Base-by-base conservation (phyloP, 768 basidiomycete species). In the Trametes sanguinea region DNA sequence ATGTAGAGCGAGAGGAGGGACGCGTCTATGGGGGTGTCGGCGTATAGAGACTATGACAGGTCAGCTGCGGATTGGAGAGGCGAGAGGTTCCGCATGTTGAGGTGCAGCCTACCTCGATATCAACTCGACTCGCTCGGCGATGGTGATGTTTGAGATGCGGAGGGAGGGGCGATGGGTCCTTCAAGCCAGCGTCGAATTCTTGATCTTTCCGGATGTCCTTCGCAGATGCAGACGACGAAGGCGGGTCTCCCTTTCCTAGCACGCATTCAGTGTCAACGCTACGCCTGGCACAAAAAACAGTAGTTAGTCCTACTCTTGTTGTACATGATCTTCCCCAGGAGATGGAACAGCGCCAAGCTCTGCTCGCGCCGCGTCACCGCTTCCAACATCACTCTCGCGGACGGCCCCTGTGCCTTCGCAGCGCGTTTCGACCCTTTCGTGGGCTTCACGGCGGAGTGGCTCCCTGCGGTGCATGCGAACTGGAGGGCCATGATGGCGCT, bases 401-500 rank as follows among this genome's bases (percentile, higher is more conserved):
- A 50, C 1, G 67, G 66, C n/a, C 66, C 51, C 58, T 68, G 60
- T 14, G 67, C 71, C 45, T 67, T 73, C 60, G 65, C 69, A 6
- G 27, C 61, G 74, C 76, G 76, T 75, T 77, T 63, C 6, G 46
- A n/a, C 1, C 53, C 48, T 32, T 63, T 60, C 5, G 27, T n/a
- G 1, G 43, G 32, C 32, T 62, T 45, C 16, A 6, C 30, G 16
- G 50, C 6, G 1, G 39, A 69, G 14, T 67, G 68, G n/a, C 81
- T 74, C 17, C 35, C 35, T 6, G 78, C 74, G 16, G 83, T 73
- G 71, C 82, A 96, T 1, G 88, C 85, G 69, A 99, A 95, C 71
- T 99, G 92, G 6, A 98, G 80, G 0, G 90, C 87, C 87, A 96
- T 98, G 62, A 98, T 84, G 0, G 95, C 96, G 59, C 90, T 92